Base-by-base conservation (phyloP, 225 moss, liverwort and hornwort genomes). In the Antitrichia curtipendula region DNA sequence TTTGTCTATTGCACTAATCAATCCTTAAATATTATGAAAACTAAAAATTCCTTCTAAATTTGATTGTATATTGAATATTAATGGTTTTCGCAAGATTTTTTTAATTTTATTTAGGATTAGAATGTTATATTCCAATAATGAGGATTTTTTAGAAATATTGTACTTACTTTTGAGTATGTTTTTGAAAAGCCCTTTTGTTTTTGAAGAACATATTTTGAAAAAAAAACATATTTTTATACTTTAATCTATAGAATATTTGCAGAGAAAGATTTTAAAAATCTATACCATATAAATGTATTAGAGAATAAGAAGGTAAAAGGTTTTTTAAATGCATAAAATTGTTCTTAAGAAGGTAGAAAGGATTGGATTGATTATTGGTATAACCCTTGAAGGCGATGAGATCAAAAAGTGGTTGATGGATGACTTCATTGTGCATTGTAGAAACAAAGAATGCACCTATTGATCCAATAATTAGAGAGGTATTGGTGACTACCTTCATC, bases 171-270 rank as follows among this genome's bases (percentile, higher is more conserved):
- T n/a, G n/a, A n/a, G n/a, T n/a, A n/a, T n/a, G n/a, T n/a, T n/a
- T n/a, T n/a, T n/a, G n/a, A n/a, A n/a, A n/a, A n/a, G n/a, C n/a
- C n/a, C n/a, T n/a, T n/a, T n/a, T n/a, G n/a, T n/a, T 5, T 18
- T 57, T 4, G 16, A 40, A 3, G 19, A 13, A 1, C 25, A 3
- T 14, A 5, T 13, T 53, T 36, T 10, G 5, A 3, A 3, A 5
- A 56, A 17, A 38, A 38, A 17, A 10, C 3, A 18, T 57, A 2
- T 57, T 28, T 27, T 11, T n/a, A n/a, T 3, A n/a, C 7, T 54
- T n/a, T 5, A 11, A 38, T 56, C 54, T 34, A 50, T 32, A 49
- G 8, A 21, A 32, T 20, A 20, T 32, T 31, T 74, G 32, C 0
- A 3, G 3, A 19, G 13, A 47, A 45, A 5, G 36, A 2, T 6